Conservation (phyloP, 306 rosid species). For the Spatholobus suberectus region DNA sequence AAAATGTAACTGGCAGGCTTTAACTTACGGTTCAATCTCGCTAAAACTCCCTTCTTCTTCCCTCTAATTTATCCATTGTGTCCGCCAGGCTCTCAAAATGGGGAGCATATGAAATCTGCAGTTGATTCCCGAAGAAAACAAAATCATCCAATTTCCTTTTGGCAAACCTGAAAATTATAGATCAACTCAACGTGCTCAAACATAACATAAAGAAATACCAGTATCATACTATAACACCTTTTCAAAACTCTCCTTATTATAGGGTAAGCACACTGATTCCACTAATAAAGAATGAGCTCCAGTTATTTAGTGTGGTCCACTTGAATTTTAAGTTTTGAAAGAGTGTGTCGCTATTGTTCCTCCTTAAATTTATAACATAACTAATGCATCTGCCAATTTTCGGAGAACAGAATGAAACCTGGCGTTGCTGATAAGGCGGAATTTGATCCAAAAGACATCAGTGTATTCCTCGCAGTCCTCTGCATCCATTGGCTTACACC, state of each 20-base stretch:
- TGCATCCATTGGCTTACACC: slow-evolving; percentile 93
- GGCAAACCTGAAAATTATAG: slow-evolving; percentile 71
- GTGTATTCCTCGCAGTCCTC: slow-evolving; percentile 88
- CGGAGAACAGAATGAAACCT: slow-evolving; percentile 46
- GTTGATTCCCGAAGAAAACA: slow-evolving; percentile 82
- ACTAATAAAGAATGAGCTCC: neutral
- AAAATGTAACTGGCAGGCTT: neutral
- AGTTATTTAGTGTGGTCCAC: neutral
- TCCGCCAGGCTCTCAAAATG: slow-evolving; percentile 73
- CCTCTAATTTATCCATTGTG: slow-evolving; percentile 81
- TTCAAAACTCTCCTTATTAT: neutral
- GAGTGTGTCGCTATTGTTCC: neutral
- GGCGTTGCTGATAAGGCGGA: slow-evolving; percentile 77
- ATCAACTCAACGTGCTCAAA: slow-evolving; percentile 36
- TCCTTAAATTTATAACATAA: neutral
- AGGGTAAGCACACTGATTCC: neutral
- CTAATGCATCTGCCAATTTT: neutral
- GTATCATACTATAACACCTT: neutral
- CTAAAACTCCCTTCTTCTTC: slow-evolving; percentile 82
- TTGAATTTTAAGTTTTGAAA: neutral
- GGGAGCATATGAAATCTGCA: slow-evolving; percentile 82
- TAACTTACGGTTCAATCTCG: slow-evolving; percentile 65
- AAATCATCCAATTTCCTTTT: slow-evolving; percentile 80
- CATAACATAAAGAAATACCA: neutral
- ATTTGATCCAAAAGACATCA: slow-evolving; percentile 88